Conservation (phyloP, 2,329 filamentous ascomycete species). For the Daldinia sp. region DNA sequence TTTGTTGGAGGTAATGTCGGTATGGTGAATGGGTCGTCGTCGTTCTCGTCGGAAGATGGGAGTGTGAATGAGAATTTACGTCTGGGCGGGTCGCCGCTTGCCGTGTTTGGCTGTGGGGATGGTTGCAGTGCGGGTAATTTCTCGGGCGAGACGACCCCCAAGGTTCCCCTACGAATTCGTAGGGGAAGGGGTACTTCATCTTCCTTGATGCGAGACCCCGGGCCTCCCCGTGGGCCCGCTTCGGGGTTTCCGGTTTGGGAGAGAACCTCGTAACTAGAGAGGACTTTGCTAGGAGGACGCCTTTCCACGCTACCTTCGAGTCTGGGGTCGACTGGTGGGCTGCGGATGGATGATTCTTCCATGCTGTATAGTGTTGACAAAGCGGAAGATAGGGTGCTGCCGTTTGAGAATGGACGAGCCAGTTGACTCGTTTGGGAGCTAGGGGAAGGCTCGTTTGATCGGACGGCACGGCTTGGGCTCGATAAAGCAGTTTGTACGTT, state of each 20-base stretch:
- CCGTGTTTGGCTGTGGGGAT: not conserved
- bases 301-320: conserved; percentile 8
- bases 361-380: conserved; percentile 66
- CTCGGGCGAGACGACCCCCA: conserved; percentile 3
- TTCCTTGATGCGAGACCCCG: conserved; percentile 18
- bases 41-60: conserved; percentile 21
- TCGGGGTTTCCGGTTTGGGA: not conserved
- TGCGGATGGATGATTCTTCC: conserved; percentile 55
- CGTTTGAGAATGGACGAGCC: conserved; percentile 37
- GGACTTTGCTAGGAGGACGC: conserved; percentile 17
- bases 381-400: conserved; percentile 60
- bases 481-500: conserved; percentile 50
- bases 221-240: not conserved
- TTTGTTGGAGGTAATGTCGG: conserved; percentile 31
- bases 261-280: conserved; percentile 25
- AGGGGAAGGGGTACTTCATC: conserved; percentile 24
- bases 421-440: conserved; percentile 26
- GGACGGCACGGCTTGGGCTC: conserved; percentile 54
- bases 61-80: conserved; percentile 28
- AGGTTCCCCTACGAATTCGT: conserved; percentile 24
- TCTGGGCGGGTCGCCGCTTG: not conserved
- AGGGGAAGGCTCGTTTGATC: conserved; percentile 14
- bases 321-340: conserved; percentile 20
- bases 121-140: not conserved
- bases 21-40: conserved; percentile 43